phyloP scores from a whole-genome alignment of 345 rosid species.

The Hirschfeldia incana region DNA sequence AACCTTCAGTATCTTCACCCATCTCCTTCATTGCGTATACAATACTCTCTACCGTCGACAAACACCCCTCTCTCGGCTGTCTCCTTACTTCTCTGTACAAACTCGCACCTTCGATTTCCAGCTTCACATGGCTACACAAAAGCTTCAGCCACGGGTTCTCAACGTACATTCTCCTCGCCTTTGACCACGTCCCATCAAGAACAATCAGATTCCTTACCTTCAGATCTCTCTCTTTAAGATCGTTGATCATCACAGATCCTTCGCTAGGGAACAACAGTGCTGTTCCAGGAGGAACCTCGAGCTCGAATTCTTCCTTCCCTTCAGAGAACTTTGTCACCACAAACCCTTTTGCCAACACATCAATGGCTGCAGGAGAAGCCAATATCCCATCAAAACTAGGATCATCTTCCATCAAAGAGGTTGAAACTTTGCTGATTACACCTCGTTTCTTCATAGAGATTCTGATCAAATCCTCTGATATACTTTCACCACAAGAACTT shows the following conservation, averaged over 20 bases:
- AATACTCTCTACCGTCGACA: conserved; percentile 86
- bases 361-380: conserved; percentile 39
- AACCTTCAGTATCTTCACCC: conserved; percentile 49
- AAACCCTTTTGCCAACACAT: conserved; percentile 64
- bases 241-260: conserved; percentile 49
- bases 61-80: conserved; percentile 74
- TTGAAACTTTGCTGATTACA: conserved; percentile 37
- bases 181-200: conserved; percentile 86
- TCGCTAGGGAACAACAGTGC: conserved; percentile 67
- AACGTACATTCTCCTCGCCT: conserved; percentile 71
- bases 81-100: conserved; percentile 69
- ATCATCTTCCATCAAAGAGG: conserved; percentile 30
- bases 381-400: conserved; percentile 48
- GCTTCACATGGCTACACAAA: conserved; percentile 65
- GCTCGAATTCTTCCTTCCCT: conserved; percentile 59
- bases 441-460: conserved; percentile 51
- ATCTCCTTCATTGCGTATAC: conserved; percentile 64
- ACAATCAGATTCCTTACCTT: conserved; percentile 70
- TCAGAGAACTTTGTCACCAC: conserved; percentile 51
- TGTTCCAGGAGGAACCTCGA: conserved; percentile 62
- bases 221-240: conserved; percentile 44
- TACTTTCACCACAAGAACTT: neutral
- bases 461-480: conserved; percentile 17
- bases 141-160: conserved; percentile 92
- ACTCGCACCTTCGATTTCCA: conserved; percentile 60